Percentiles rank a stretch among this genome's conserved stretches.
Evolutionary conservation across 2,329 filamentous ascomycete species (phyloP).

Genomic region (Coniochaeta sp.): DNA sequence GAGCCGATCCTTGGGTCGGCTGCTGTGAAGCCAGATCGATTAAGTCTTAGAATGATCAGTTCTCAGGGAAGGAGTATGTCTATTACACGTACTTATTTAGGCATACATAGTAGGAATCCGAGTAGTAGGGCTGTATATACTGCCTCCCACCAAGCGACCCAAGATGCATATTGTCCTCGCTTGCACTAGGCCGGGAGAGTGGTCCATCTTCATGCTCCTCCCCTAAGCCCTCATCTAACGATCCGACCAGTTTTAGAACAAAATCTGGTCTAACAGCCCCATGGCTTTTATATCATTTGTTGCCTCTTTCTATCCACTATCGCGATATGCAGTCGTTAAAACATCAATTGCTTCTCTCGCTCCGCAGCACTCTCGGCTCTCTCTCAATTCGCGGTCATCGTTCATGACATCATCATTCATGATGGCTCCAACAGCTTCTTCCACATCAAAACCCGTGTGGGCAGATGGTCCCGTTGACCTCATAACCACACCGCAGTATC

Average conservation of each 20-base stretch:
- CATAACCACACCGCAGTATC: neutral
- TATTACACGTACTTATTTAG: too few species aligned
- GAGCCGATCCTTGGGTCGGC: too few species aligned
- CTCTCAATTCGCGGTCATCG: neutral
- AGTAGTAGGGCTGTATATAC: too few species aligned
- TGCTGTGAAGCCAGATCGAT: too few species aligned
- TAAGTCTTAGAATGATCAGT: too few species aligned
- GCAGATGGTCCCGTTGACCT: neutral
- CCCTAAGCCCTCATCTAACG: too few species aligned
- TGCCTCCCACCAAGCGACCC: too few species aligned
- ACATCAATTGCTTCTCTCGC: neutral
- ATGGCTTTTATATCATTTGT: neutral
- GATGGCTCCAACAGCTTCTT: neutral
- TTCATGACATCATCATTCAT: conserved; percentile 1
- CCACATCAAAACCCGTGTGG: neutral
- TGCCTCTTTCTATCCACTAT: neutral
- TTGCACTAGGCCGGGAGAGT: too few species aligned
- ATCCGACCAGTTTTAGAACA: neutral
- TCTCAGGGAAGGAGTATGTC: too few species aligned
- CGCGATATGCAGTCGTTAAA: neutral
- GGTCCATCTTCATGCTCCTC: too few species aligned
- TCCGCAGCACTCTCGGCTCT: neutral
- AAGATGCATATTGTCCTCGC: too few species aligned
- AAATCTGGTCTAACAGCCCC: neutral
- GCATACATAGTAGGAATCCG: too few species aligned